These are phyloP conservation scores for Leccinum incarnatum DNA, from an alignment of 768 basidiomycete genomes.

Conservation along the genomic window DNA sequence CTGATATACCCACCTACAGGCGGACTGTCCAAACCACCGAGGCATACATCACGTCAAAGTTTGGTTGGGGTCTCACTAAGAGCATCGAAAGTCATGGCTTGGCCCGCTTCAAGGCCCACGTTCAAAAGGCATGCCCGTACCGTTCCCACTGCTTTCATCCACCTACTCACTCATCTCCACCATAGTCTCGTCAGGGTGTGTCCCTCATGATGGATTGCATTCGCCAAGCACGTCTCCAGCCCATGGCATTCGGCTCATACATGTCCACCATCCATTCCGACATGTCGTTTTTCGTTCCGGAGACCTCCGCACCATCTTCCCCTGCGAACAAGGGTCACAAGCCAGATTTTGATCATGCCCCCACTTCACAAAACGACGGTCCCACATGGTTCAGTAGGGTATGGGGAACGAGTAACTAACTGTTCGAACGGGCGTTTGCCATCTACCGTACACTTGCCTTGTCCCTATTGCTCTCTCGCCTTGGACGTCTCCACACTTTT, in stretches of 20 bases:
- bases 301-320: slow-evolving; percentile 16
- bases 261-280: slow-evolving; percentile 34
- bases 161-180: slow-evolving; percentile 1
- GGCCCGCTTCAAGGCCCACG: slow-evolving; percentile 80
- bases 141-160: not conserved
- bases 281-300: slow-evolving; percentile 27
- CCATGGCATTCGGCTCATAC: slow-evolving; percentile 43
- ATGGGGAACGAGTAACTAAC: slow-evolving; percentile 23
- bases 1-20: slow-evolving; percentile 34
- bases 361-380: slow-evolving; percentile 12
- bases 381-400: slow-evolving; percentile 25
- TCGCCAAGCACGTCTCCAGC: slow-evolving; percentile 69
- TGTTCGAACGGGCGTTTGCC: not conserved
- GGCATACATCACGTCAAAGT: slow-evolving; percentile 80
- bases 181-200: slow-evolving; percentile 83
- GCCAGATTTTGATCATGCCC: slow-evolving; percentile 14
- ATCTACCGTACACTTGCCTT: slow-evolving; percentile 17
- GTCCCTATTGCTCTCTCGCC: slow-evolving; percentile 10
- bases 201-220: slow-evolving; percentile 75
- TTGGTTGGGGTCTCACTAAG: slow-evolving; percentile 89
- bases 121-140: slow-evolving; percentile 65
- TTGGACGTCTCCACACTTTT: slow-evolving; percentile 14
- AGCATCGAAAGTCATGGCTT: slow-evolving; percentile 85
- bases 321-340: slow-evolving; percentile 13
- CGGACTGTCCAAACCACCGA: slow-evolving; percentile 85